Percentiles rank a stretch among this genome's conserved stretches.
These are phyloP conservation scores for Aspergillus ochraceus DNA, from an alignment of 2,329 filamentous ascomycete species.

Conservation along the genomic window DNA sequence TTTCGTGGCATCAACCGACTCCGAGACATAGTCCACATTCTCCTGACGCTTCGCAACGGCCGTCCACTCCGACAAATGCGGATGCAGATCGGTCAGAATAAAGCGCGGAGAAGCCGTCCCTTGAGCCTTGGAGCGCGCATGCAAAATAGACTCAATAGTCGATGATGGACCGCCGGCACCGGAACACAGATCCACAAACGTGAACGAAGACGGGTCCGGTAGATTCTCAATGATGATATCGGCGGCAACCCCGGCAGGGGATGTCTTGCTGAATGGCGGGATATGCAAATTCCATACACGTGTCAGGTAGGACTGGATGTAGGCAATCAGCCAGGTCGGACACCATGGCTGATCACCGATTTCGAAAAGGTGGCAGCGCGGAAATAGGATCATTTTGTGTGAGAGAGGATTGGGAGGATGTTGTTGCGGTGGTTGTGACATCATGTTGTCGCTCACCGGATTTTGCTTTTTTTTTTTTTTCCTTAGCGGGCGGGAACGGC, in stretches of 20 bases:
- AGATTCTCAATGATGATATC: slow-evolving; percentile 37
- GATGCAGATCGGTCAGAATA: slow-evolving; percentile 66
- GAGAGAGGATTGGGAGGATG: background rate
- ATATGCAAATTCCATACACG: slow-evolving; percentile 24
- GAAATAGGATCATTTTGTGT: slow-evolving; percentile 5
- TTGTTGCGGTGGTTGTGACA: background rate
- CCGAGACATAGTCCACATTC: slow-evolving; percentile 60
- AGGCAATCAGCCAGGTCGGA: slow-evolving; percentile 62
- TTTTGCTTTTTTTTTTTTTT: background rate
- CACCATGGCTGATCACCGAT: slow-evolving; percentile 68
- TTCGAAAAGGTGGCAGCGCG: slow-evolving; percentile 60
- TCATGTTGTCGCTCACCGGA: no score
- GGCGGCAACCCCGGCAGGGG: slow-evolving; percentile 16
- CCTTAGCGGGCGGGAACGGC: background rate
- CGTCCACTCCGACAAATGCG: slow-evolving; percentile 63
- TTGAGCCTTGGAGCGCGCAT: slow-evolving; percentile 37
- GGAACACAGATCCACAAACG: slow-evolving; percentile 74
- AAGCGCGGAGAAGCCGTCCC: slow-evolving; percentile 50
- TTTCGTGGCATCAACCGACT: slow-evolving; percentile 63
- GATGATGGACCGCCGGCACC: slow-evolving; percentile 72
- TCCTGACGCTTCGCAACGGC: slow-evolving; percentile 52
- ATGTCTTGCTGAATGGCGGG: slow-evolving; percentile 16
- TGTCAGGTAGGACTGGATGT: slow-evolving; percentile 32
- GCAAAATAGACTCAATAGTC: slow-evolving; percentile 61
- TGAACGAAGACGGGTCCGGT: slow-evolving; percentile 52